phyloP scores from a whole-genome alignment of 2,329 filamentous ascomycete genomes.

The Colletotrichum kahawae region DNA sequence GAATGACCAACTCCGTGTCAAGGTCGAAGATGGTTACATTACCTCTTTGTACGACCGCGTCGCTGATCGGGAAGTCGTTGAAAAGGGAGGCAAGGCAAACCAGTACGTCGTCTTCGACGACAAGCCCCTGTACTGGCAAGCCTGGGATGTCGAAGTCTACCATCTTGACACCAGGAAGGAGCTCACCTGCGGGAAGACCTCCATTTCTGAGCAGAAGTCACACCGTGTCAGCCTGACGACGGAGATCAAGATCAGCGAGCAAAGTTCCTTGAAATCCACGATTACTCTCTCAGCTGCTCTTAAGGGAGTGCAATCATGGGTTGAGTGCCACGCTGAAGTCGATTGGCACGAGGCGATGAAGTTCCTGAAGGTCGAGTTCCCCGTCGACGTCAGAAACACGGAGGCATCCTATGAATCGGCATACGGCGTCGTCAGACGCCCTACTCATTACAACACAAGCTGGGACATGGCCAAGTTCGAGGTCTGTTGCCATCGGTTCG shows the following conservation, averaged over 20 bases:
- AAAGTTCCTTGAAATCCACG: conserved; percentile 85
- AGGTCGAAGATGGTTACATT: conserved; percentile 76
- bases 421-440: conserved; percentile 85
- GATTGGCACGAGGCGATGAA: conserved; percentile 98
- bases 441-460: conserved; percentile 96
- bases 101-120: conserved; percentile 96
- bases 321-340: conserved; percentile 85
- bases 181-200: conserved; percentile 70
- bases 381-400: conserved; percentile 87
- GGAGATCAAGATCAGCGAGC: conserved; percentile 84
- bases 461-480: conserved; percentile 99
- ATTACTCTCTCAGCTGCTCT: conserved; percentile 78
- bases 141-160: conserved; percentile 97
- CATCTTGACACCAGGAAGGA: conserved; percentile 87
- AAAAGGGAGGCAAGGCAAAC: conserved; percentile 77
- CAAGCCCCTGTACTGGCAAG: conserved; percentile 96
- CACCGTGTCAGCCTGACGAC: conserved; percentile 84
- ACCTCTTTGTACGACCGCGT: conserved; percentile 81
- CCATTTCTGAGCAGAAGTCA: conserved; percentile 72
- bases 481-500: conserved; percentile 94
- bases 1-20: conserved; percentile 78
- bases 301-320: conserved; percentile 67
- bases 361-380: conserved; percentile 98
- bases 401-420: conserved; percentile 96
- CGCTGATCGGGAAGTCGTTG: conserved; percentile 78